These are phyloP conservation scores for Daldinia grandis DNA, from an alignment of 495 filamentous ascomycete species.

Conservation along the genomic window DNA sequence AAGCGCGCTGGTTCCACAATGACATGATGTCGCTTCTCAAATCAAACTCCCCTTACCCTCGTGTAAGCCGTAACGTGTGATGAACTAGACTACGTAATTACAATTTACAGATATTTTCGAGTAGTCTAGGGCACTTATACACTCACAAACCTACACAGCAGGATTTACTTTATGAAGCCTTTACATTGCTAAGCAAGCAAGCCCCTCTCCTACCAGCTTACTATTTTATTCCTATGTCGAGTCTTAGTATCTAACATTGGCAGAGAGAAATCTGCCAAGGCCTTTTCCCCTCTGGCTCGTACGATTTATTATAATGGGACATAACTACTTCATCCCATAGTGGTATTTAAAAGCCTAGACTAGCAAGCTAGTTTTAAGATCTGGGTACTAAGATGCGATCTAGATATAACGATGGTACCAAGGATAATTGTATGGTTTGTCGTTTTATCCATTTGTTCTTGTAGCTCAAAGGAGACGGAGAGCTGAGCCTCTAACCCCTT, in stretches of 20 bases:
- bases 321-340: background rate
- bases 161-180: background rate
- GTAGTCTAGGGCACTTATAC: background rate
- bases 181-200: too few relatives aligned
- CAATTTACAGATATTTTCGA: background rate
- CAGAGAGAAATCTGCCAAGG: background rate
- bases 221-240: background rate
- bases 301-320: background rate
- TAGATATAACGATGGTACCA: background rate
- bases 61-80: conserved; percentile 13
- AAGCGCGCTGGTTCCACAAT: background rate
- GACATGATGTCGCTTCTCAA: background rate
- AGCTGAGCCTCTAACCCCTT: background rate
- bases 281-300: background rate
- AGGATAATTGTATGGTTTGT: background rate
- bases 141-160: background rate
- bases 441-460: background rate
- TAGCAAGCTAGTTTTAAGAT: background rate
- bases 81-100: background rate
- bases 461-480: background rate
- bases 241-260: background rate
- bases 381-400: background rate
- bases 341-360: background rate
- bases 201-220: too few relatives aligned
- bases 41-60: background rate